These are phyloP conservation scores for Candida tetrigidarum DNA, from an alignment of 1,139 yeast genomes.

Conservation along the genomic window DNA sequence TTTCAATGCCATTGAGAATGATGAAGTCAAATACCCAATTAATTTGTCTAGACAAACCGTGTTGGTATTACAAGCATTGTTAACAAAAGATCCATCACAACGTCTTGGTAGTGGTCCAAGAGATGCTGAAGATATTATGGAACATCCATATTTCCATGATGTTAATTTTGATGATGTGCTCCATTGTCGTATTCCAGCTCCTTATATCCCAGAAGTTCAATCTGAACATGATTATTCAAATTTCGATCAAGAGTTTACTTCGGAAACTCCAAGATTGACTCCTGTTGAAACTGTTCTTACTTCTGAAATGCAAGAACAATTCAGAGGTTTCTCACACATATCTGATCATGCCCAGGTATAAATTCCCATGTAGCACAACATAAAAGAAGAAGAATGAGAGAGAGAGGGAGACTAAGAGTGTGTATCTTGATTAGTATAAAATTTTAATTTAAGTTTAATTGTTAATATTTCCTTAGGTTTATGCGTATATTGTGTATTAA, in stretches of 20 bases:
- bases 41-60: constrained; percentile 98
- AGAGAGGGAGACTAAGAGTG: too few relatives aligned
- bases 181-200: constrained; percentile 77
- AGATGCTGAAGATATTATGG: constrained; percentile 95
- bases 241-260: constrained; percentile 93
- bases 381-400: neutral
- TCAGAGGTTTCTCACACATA: constrained; percentile 93
- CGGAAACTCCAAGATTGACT: constrained; percentile 93
- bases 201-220: constrained; percentile 78
- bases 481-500: neutral
- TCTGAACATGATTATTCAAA: constrained; percentile 91
- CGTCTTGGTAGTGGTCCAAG: constrained; percentile 87
- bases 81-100: constrained; percentile 83
- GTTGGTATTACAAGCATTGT: constrained; percentile 84
- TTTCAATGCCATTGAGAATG: constrained; percentile 95
- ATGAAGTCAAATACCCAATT: constrained; percentile 97
- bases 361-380: neutral
- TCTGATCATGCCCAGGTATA: constrained; percentile 64
- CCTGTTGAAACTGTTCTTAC: constrained; percentile 91
- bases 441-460: too few relatives aligned
- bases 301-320: constrained; percentile 91
- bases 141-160: constrained; percentile 89
- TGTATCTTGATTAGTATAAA: too few relatives aligned
- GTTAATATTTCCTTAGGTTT: neutral
- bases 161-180: constrained; percentile 89